Evolutionary conservation across 2,329 filamentous ascomycete species (phyloP).

Genomic region (Fusarium sterilihyphosum): DNA sequence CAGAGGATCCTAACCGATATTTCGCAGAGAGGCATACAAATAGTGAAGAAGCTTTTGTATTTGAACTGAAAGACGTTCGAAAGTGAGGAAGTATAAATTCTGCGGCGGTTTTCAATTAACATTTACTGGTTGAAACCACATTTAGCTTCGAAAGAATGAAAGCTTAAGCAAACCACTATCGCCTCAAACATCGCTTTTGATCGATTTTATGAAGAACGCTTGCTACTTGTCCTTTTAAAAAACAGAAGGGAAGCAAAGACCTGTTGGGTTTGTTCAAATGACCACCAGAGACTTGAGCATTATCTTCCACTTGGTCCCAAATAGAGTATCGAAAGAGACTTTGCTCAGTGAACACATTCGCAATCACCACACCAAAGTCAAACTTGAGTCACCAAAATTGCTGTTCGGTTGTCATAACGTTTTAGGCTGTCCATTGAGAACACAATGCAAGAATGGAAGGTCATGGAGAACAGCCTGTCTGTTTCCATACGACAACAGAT

Average conservation of each 20-base stretch:
- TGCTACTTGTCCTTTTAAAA: too few species aligned
- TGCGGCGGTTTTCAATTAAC: neutral
- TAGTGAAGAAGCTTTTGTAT: neutral
- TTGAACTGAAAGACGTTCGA: too few species aligned
- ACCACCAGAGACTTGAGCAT: too few species aligned
- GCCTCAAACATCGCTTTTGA: too few species aligned
- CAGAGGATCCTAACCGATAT: neutral
- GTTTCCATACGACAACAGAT: too few species aligned
- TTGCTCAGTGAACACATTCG: neutral
- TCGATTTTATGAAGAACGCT: neutral
- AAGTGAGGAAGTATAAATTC: neutral
- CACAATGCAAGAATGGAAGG: neutral
- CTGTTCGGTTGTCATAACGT: too few species aligned
- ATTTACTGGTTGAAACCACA: neutral
- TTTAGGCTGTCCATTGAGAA: neutral
- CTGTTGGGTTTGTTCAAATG: neutral
- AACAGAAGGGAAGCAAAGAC: too few species aligned
- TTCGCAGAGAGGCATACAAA: too few species aligned
- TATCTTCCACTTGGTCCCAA: neutral
- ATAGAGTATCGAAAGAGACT: neutral
- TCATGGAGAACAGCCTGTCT: neutral
- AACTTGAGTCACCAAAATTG: neutral
- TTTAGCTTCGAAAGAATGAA: neutral
- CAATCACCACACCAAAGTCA: neutral
- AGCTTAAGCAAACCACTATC: neutral